Evolutionary conservation across 2,329 filamentous ascomycete genomes (phyloP), one percentile per base, ranked within the genome.

Genomic region (Ophiostoma himal-ulmi): DNA sequence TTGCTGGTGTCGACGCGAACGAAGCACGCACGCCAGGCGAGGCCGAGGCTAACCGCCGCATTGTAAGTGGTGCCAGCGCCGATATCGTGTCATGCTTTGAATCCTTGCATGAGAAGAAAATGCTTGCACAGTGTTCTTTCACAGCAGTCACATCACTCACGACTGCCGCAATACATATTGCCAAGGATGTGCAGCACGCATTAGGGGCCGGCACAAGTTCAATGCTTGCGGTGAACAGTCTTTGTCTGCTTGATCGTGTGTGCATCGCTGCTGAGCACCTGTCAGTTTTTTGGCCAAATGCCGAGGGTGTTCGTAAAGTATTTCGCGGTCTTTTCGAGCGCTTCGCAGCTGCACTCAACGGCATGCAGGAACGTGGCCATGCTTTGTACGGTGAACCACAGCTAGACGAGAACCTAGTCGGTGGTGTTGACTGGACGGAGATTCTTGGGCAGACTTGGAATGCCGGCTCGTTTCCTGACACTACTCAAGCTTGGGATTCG

Each of bases 261-360:
- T 72, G 66, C 13, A 26, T 48, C 4, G 66, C 65, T 1, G 66
- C 66, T 37, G 68, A 70, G 34, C 60, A 69, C 30, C 67, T 72
- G 66, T 67, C 57, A 1, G 60, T 54, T 3, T 72, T 64, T 36
- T 72, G 71, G 71, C 71, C 71, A 60, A 71, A 72, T 10, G 71
- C 54, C 1, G 71, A 70, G 34, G 71, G 71, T 62, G 68, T 72
- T 4, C 66, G 66, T 6, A 70, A 67, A 34, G 60, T 72, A 2
- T 71, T 72, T 22, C 70, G 70, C 8, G 69, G 70, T 14, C 70
- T 72, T 4, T 65, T 67, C 14, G 71, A 72, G 3, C 69, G 68
- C 0, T 72, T 72, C 20, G 69, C 57, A 6, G 26, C 57, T 5
- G 57, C 57, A 34, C 26, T 62, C 11, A 62, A 62, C 14, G 57